These are phyloP conservation scores for Pseudonitzschia pungens DNA, from an alignment of 108 stramenopile species.

Conservation along the genomic window DNA sequence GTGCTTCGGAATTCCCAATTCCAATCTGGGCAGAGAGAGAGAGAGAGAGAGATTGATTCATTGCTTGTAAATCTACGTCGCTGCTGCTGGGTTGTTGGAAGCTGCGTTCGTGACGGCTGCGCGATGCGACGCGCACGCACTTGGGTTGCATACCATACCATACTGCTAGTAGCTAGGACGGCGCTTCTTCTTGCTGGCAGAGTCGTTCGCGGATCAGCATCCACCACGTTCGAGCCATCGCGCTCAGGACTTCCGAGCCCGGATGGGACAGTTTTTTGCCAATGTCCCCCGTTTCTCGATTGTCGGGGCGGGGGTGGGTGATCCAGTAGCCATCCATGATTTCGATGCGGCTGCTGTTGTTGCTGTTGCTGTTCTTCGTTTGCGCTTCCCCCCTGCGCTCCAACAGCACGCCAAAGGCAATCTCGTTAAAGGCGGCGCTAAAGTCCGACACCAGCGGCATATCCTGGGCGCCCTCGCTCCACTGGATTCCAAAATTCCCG, in stretches of 20 bases:
- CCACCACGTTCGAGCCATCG: constrained; percentile 59
- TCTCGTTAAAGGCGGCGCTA: constrained; percentile 57
- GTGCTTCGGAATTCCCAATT: too few relatives aligned
- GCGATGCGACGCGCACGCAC: too few relatives aligned
- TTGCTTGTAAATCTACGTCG: too few relatives aligned
- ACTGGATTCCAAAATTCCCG: constrained; percentile 73
- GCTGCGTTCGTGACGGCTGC: too few relatives aligned
- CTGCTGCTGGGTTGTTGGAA: too few relatives aligned
- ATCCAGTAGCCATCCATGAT: constrained; percentile 79
- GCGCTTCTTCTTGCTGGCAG: too few relatives aligned
- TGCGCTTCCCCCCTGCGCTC: not conserved
- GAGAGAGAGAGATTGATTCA: too few relatives aligned
- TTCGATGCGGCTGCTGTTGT: constrained; percentile 24
- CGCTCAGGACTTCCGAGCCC: constrained; percentile 64
- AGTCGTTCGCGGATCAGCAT: constrained; percentile 47
- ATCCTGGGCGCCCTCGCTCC: constrained; percentile 54
- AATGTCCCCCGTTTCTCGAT: constrained; percentile 64
- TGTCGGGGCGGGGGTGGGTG: constrained; percentile 71
- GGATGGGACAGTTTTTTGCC: constrained; percentile 81
- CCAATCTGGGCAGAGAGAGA: too few relatives aligned
- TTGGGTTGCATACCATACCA: too few relatives aligned
- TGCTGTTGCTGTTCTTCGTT: not conserved
- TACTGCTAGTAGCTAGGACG: too few relatives aligned
- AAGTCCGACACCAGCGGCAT: constrained; percentile 56
- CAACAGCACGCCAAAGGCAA: constrained; percentile 48